Conservation (phyloP, 345 rosid species). For the Isatis tinctoria region DNA sequence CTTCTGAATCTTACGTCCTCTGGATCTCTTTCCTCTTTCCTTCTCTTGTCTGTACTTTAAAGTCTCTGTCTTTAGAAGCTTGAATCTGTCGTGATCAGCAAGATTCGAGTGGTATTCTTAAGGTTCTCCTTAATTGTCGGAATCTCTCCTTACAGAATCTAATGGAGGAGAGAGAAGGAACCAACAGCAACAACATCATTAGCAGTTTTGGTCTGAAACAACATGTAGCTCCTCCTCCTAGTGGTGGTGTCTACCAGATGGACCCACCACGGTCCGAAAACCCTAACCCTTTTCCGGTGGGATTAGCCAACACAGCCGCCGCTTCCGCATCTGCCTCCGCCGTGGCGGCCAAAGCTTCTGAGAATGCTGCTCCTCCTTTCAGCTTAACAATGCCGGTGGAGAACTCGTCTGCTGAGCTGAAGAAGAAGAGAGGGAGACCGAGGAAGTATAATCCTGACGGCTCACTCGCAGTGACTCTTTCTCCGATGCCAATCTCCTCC, state of each 20-base stretch:
- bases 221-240: constrained; percentile 50
- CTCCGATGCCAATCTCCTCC: constrained; percentile 90
- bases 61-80: constrained; percentile 19
- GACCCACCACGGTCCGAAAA: constrained; percentile 46
- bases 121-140: constrained; percentile 33
- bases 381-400: constrained; percentile 29
- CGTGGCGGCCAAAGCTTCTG: not conserved
- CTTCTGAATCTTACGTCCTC: constrained; percentile 28
- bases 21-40: constrained; percentile 14
- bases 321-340: constrained; percentile 8
- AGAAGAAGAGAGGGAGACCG: constrained; percentile 94
- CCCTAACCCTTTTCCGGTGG: constrained; percentile 35
- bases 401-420: constrained; percentile 37
- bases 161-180: constrained; percentile 69
- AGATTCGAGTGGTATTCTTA: constrained; percentile 18
- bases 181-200: constrained; percentile 29
- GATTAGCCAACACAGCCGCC: constrained; percentile 16
- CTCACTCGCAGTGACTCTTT: constrained; percentile 43
- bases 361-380: constrained; percentile 25
- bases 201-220: constrained; percentile 39
- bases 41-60: constrained; percentile 22
- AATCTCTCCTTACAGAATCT: constrained; percentile 15
- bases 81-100: constrained; percentile 34
- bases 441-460: constrained; percentile 83
- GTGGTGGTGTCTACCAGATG: constrained; percentile 32